Conservation (phyloP, 2,329 filamentous ascomycete species). For the Tolypocladium album region DNA sequence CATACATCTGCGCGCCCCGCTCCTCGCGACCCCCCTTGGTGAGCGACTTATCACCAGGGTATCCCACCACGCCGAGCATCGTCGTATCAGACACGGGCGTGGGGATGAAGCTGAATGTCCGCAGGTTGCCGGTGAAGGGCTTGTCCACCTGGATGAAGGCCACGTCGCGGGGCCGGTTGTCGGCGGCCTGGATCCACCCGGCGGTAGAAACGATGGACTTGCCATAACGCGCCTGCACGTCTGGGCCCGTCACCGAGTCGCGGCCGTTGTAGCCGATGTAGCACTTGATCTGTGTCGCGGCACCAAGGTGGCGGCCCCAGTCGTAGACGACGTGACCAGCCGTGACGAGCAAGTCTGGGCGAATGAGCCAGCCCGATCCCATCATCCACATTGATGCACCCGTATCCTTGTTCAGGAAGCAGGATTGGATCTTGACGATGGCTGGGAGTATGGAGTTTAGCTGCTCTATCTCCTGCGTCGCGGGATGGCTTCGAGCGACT, state of each 20-base stretch:
- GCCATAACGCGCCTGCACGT: constrained; percentile 8
- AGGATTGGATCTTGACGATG: neutral
- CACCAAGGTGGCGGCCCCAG: constrained; percentile 9
- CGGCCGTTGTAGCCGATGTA: constrained; percentile 23
- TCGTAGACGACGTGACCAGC: constrained; percentile 14
- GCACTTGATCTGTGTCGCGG: constrained; percentile 16
- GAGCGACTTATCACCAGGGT: neutral
- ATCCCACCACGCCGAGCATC: neutral
- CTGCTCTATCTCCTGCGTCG: too few relatives aligned
- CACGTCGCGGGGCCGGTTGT: constrained; percentile 10
- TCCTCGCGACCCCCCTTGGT: neutral
- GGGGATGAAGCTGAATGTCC: constrained; percentile 8
- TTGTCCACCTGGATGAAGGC: constrained; percentile 14
- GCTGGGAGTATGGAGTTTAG: neutral
- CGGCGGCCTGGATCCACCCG: constrained; percentile 8
- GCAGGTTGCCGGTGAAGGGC: constrained; percentile 13
- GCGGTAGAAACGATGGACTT: constrained; percentile 10
- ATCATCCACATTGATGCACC: constrained; percentile 8
- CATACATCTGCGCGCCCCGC: neutral
- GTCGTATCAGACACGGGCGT: neutral
- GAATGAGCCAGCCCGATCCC: constrained; percentile 12
- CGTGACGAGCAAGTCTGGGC: constrained; percentile 9
- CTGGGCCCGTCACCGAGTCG: neutral
- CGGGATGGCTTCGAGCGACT: neutral
- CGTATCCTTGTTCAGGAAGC: neutral